A percentile compares a stretch with the other conserved stretches of the same genome.
These are phyloP conservation scores for Ilex aquifolium DNA, from an alignment of 257 asterid species.

Conservation along the genomic window DNA sequence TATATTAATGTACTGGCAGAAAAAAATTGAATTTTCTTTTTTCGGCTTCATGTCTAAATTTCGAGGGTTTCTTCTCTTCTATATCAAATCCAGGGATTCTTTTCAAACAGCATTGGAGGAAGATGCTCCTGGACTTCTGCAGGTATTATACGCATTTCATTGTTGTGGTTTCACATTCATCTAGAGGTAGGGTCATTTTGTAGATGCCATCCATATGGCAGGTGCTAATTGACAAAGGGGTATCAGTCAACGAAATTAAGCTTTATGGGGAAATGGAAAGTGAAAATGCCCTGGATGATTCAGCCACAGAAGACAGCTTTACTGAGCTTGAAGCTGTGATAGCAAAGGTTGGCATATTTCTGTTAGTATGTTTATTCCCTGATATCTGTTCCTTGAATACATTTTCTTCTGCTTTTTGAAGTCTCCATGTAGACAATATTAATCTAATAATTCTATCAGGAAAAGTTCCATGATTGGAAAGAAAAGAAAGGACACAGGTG, in stretches of 20 bases:
- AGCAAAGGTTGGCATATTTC: constrained; percentile 42
- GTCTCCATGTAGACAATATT: too few relatives aligned
- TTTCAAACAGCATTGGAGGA: constrained; percentile 90
- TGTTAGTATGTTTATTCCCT: constrained; percentile 6
- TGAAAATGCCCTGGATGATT: constrained; percentile 59
- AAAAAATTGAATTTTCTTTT: constrained; percentile 1
- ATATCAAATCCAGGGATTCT: constrained; percentile 59
- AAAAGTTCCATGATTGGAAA: too few relatives aligned
- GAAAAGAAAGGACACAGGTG: too few relatives aligned
- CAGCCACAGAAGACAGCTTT: constrained; percentile 50
- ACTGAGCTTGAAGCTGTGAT: constrained; percentile 70
- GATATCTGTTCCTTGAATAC: too few relatives aligned
- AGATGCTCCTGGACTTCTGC: constrained; percentile 97
- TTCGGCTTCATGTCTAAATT: constrained; percentile 1
- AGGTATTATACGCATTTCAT: constrained; percentile 38
- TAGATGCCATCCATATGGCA: constrained; percentile 27
- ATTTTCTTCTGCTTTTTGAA: too few relatives aligned
- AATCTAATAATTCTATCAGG: too few relatives aligned
- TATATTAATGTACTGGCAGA: constrained; percentile 3
- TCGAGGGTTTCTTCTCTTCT: constrained; percentile 10
- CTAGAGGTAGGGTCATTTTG: background rate
- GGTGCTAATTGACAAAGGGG: constrained; percentile 71
- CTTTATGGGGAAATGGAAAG: constrained; percentile 76
- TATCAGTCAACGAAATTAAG: constrained; percentile 68
- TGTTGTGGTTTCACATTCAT: constrained; percentile 16